These are phyloP conservation scores for Apiotrichum siamense DNA, from an alignment of 1,284 basidiomycete genomes.

Conservation along the genomic window DNA sequence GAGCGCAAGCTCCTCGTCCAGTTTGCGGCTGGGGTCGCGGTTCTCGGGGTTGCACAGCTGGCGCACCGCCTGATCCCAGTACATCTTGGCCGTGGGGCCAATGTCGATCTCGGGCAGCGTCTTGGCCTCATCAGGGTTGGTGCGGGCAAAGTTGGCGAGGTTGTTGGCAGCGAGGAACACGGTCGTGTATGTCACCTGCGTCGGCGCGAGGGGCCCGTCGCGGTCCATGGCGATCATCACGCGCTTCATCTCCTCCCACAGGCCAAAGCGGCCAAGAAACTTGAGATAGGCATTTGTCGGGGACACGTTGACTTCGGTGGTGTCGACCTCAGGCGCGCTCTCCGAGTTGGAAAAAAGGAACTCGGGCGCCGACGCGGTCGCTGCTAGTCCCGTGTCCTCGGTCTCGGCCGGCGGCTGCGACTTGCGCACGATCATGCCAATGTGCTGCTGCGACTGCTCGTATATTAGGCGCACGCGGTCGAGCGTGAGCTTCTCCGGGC, in stretches of 20 bases:
- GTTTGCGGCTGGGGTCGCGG: neutral
- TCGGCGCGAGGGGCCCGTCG: constrained; percentile 30
- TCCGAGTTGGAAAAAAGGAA: too few species aligned
- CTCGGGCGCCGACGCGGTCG: neutral
- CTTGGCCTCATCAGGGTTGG: neutral
- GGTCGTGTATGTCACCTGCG: constrained; percentile 36
- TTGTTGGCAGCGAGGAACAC: constrained; percentile 25
- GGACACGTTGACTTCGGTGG: constrained; percentile 20
- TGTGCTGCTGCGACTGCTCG: constrained; percentile 33
- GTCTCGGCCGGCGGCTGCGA: neutral
- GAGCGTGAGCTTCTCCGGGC: constrained; percentile 23
- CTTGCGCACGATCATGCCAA: constrained; percentile 3
- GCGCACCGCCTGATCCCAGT: constrained; percentile 34
- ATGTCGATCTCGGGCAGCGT: neutral
- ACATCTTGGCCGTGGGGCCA: constrained; percentile 19
- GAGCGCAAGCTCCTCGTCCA: constrained; percentile 32
- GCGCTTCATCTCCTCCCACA: constrained; percentile 38
- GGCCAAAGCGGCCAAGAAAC: constrained; percentile 31
- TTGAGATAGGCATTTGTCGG: constrained; percentile 45
- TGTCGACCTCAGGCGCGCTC: neutral
- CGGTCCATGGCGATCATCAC: constrained; percentile 34
- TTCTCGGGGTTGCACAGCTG: constrained; percentile 12
- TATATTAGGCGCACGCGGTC: constrained; percentile 37
- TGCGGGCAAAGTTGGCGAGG: constrained; percentile 9
- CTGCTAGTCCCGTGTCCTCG: neutral